Base-by-base conservation (phyloP, 495 filamentous ascomycete species). In the Neurospora terricola region DNA sequence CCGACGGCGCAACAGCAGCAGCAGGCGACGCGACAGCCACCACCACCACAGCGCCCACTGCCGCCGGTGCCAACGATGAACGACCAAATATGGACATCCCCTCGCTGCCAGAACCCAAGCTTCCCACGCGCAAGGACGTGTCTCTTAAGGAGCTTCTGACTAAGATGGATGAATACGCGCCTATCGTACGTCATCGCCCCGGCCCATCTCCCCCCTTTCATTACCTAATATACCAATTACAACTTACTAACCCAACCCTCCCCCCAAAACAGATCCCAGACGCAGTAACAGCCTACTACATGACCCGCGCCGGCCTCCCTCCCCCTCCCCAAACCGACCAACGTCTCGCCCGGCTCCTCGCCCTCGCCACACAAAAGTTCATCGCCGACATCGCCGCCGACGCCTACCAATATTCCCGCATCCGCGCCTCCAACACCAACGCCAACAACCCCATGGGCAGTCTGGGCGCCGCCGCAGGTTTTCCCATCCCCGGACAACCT, bases 81-180 rank as follows among this genome's bases (percentile, higher is more conserved):
- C 72, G 48, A 72, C 40, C 8, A 68, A 37, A 42, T 27, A 6
- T 62, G 54, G 54, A 62, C 23, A 34, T 75, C 34, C 72, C 74
- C 3, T 40, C 69, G 5, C 21, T 77, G 34, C 73, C 75, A 37
- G 86, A 87, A 5, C 72, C 83, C 1, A 86, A 81, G 76, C 69
- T 85, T 3, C 88, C 93, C 0, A 91, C 89, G 34, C 92, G 93
- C 78, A 98, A 98, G 80, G 96, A 99, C 81, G 91, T 91, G 1
- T 94, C 90, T 21, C 84, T 99, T 72, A 92, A 93, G 74, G 94
- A 98, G 78, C 97, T 99, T 78, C 81, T 99, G 11, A 84, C 86
- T 43, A 97, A 95, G 86, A 98, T 98, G 95, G 96, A 99, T 78
- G 96, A 99, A 75, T 98, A 97, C 83, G 94, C 96, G 66, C 96